These are phyloP conservation scores for Phytopythium oedochilum DNA, from an alignment of 352 stramenopile genomes.

Conservation along the genomic window DNA sequence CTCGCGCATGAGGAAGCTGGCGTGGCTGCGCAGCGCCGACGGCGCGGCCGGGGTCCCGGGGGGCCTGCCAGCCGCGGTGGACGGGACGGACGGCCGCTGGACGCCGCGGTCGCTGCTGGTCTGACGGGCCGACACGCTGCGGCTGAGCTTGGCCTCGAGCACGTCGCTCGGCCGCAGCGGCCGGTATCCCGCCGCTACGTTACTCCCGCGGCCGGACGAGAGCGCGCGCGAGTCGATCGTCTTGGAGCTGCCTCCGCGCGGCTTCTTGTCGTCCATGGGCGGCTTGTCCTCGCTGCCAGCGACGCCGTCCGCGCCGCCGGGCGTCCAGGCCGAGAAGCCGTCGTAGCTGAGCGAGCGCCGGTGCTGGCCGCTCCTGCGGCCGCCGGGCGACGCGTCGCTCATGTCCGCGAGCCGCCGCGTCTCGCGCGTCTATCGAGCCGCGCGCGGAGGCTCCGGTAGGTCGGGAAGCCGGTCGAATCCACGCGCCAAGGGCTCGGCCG, in stretches of 20 bases:
- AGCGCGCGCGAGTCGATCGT: constrained; percentile 6
- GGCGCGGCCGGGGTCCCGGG: constrained; percentile 11
- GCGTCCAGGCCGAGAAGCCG: constrained; percentile 3
- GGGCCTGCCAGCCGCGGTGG: constrained; percentile 16
- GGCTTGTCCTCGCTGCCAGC: constrained; percentile 3
- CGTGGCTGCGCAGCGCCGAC: constrained; percentile 25
- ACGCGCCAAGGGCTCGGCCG: neutral
- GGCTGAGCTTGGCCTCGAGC: constrained; percentile 27
- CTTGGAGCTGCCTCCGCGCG: constrained; percentile 5
- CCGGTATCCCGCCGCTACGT: neutral
- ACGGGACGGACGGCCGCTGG: constrained; percentile 9
- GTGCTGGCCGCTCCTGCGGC: neutral
- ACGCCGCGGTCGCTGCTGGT: neutral
- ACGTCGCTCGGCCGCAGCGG: constrained; percentile 23
- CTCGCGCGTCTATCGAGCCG: neutral
- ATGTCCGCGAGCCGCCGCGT: neutral
- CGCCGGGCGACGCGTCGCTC: constrained; percentile 1
- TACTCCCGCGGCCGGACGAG: neutral
- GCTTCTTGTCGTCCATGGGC: neutral
- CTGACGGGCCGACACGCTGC: constrained; percentile 31
- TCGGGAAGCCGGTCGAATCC: neutral
- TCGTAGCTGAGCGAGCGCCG: constrained; percentile 6
- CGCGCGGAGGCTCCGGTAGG: neutral
- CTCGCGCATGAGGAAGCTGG: constrained; percentile 51
- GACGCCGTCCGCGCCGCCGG: neutral